These are phyloP conservation scores for Cicer chorassanicum DNA, from an alignment of 306 rosid genomes.

Conservation along the genomic window DNA sequence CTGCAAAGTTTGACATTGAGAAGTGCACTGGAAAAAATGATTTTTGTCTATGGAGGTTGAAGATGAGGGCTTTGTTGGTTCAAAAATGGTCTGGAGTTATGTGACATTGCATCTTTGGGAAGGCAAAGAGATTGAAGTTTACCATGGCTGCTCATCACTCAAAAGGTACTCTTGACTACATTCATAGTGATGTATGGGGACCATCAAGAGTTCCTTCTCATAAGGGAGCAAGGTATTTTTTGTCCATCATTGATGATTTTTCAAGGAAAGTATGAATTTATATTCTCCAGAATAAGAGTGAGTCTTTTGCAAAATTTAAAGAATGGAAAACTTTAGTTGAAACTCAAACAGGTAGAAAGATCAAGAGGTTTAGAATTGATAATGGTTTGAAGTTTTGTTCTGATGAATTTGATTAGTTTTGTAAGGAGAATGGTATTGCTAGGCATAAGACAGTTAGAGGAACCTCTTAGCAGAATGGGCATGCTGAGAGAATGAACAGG, in stretches of 20 bases:
- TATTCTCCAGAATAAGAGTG: not conserved
- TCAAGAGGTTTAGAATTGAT: not conserved
- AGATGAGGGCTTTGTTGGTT: not conserved
- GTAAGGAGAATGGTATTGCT: not conserved
- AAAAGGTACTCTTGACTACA: not conserved
- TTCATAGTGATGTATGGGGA: not conserved
- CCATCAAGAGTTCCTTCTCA: not conserved
- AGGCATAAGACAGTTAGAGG: not conserved
- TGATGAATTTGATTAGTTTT: not conserved
- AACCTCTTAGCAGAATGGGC: not conserved
- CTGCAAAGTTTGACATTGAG: not conserved
- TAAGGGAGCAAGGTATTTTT: not conserved
- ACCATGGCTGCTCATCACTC: not conserved
- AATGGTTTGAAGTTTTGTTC: not conserved
- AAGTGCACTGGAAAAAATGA: too few relatives aligned
- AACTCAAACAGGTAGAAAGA: not conserved
- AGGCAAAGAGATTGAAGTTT: not conserved
- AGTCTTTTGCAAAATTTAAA: too few relatives aligned
- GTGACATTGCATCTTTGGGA: not conserved
- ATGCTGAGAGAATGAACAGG: not conserved
- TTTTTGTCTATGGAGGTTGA: too few relatives aligned
- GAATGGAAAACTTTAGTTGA: not conserved
- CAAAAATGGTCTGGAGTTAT: not conserved
- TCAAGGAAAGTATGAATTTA: not conserved
- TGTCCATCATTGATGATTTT: not conserved